Base-by-base conservation (phyloP, 345 rosid species). In the Heritiera fomes region DNA sequence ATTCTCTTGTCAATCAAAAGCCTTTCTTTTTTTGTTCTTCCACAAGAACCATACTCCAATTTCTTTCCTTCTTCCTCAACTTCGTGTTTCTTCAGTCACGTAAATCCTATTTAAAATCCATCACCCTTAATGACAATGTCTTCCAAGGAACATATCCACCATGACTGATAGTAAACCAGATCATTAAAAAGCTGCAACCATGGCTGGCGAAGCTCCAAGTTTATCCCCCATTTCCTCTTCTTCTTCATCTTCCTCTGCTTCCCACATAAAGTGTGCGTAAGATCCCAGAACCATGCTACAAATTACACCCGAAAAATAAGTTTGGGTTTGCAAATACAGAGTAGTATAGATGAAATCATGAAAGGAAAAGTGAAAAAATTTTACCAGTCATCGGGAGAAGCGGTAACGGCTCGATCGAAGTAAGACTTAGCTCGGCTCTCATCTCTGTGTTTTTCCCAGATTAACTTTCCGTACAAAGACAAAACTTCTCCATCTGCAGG, bases 261-360 rank as follows among this genome's bases (percentile, higher is more conserved):
- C 97, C 98, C 98, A 95, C 97, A 95, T 87, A 81, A 95, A 95
- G 7, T 84, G 82, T 6, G 98, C 98, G 65, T 93, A 95, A 0
- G 98, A 88, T 79, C 93, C 97, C 85, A 91, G 38, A 73, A 95
- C 94, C 92, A 82, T 81, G 78, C 98, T 94, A 79, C 86, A 78
- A 66, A 74, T 0, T 38, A 59, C 11, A 18, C 58, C 28, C 40
- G 46, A 3, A 2, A 56, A 74, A 4, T 20, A 43, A 32, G 10
- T 6, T 20, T 23, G n/a, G 7, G 56, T 56, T 53, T 13, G 6
- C 17, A 5, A 53, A 5, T 5, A 50, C 55, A 3, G 34, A 12
- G 8, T 9, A 28, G 0, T 28, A 3, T 5, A 34, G 2, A 73
- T 20, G 49, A 61, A 32, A 47, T 0, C 28, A 23, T 23, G 28